phyloP scores from a whole-genome alignment of 2,329 filamentous ascomycete genomes.

The Neoarthrinium moseri region DNA sequence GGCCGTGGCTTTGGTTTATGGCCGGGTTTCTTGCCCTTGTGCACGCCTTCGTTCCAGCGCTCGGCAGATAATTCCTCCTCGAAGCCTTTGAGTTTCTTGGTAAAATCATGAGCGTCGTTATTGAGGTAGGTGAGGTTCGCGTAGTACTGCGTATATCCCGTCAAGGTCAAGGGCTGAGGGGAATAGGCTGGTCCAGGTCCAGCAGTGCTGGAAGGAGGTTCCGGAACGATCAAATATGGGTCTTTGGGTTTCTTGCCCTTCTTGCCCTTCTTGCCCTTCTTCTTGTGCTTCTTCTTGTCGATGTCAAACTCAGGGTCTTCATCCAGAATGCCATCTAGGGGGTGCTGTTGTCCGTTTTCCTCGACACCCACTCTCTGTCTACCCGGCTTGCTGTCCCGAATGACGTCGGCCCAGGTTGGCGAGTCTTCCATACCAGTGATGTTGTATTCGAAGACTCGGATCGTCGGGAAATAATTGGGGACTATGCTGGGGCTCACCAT shows the following conservation, averaged over 20 bases:
- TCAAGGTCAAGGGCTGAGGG: slow-evolving; percentile 74
- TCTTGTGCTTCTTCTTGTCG: slow-evolving; percentile 40
- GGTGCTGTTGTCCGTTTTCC: too few species aligned
- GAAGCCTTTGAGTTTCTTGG: slow-evolving; percentile 24
- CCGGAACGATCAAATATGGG: slow-evolving; percentile 64
- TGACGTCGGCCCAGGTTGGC: slow-evolving; percentile 39
- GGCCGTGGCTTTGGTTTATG: slow-evolving; percentile 56
- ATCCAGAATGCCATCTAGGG: slow-evolving; percentile 15
- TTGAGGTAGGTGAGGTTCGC: slow-evolving; percentile 93
- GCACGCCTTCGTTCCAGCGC: slow-evolving; percentile 64
- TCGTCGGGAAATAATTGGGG: slow-evolving; percentile 86
- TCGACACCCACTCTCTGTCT: too few species aligned
- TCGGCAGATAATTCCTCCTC: slow-evolving; percentile 28
- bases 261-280: slow-evolving; percentile 43
- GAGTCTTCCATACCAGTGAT: slow-evolving; percentile 69
- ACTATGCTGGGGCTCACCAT: slow-evolving; percentile 85
- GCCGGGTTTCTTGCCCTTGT: slow-evolving; percentile 56
- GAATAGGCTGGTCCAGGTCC: slow-evolving; percentile 89
- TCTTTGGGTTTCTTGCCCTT: slow-evolving; percentile 51
- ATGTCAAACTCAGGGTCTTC: slow-evolving; percentile 23
- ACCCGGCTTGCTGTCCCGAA: slow-evolving; percentile 4
- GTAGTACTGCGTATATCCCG: slow-evolving; percentile 86
- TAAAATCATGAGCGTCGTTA: slow-evolving; percentile 53
- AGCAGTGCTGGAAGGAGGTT: slow-evolving; percentile 68
- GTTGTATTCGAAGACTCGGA: slow-evolving; percentile 95